These are phyloP conservation scores for Boletus eberwhitei DNA, from an alignment of 768 basidiomycete genomes.

Conservation along the genomic window DNA sequence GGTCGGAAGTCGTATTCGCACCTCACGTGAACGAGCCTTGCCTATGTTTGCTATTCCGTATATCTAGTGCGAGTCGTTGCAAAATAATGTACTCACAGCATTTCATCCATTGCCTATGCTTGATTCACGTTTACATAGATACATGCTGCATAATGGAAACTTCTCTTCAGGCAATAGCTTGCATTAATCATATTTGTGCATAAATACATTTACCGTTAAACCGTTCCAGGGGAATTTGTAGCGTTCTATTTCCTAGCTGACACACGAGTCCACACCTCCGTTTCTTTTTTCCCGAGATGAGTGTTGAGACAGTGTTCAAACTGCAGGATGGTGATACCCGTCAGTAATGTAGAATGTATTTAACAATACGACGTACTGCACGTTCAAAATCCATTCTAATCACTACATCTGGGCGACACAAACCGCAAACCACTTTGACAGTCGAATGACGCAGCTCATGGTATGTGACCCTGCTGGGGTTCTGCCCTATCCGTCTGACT, in stretches of 20 bases:
- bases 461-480: neutral
- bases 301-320: slow-evolving; percentile 3
- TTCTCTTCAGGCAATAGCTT: neutral
- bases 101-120: slow-evolving; percentile 4
- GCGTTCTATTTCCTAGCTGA: neutral
- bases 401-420: neutral
- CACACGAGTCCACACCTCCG: slow-evolving; percentile 4
- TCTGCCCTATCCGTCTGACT: slow-evolving; percentile 6
- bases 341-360: neutral
- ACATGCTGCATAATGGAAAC: slow-evolving; percentile 17
- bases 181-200: neutral
- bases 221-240: neutral
- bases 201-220: too few relatives aligned
- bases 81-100: slow-evolving; percentile 14
- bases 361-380: slow-evolving; percentile 2
- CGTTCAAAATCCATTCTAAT: neutral
- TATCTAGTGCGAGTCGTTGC: slow-evolving; percentile 4
- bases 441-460: slow-evolving; percentile 1
- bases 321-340: neutral
- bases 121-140: slow-evolving; percentile 9
- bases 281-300: neutral
- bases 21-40: slow-evolving; percentile 1
- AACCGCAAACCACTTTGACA: slow-evolving; percentile 4
- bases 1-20: neutral
- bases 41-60: slow-evolving; percentile 3